Evolutionary conservation across 805 yeast genomes (phyloP).

Genomic region (Scheffersomyces ergatensis): DNA sequence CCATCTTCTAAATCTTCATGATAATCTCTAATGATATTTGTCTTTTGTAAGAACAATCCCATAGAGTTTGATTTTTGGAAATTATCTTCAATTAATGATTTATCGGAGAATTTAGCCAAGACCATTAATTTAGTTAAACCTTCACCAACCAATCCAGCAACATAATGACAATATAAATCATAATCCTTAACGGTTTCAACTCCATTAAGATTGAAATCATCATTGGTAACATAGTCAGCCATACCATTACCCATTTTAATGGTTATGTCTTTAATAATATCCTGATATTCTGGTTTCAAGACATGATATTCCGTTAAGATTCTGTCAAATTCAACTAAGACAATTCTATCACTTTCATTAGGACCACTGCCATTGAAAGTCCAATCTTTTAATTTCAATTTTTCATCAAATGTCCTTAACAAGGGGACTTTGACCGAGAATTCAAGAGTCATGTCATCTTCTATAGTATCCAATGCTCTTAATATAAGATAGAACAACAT

Average conservation of each 20-base stretch:
- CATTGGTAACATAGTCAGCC: slow-evolving; percentile 87
- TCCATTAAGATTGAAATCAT: slow-evolving; percentile 75
- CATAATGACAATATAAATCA: slow-evolving; percentile 92
- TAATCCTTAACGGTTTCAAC: slow-evolving; percentile 76
- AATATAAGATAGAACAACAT: slow-evolving; percentile 82
- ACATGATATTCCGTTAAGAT: slow-evolving; percentile 70
- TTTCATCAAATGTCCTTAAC: slow-evolving; percentile 63
- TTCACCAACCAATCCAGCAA: slow-evolving; percentile 97
- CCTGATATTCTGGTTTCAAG: slow-evolving; percentile 74
- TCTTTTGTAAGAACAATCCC: slow-evolving; percentile 95
- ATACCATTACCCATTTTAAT: slow-evolving; percentile 93
- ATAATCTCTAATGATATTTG: slow-evolving; percentile 93
- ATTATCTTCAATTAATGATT: slow-evolving; percentile 44
- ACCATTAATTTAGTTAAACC: slow-evolving; percentile 85
- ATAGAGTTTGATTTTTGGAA: slow-evolving; percentile 70
- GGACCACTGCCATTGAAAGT: slow-evolving; percentile 73
- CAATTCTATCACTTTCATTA: slow-evolving; percentile 77
- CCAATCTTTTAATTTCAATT: slow-evolving; percentile 70
- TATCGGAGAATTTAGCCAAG: slow-evolving; percentile 67
- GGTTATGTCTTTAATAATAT: slow-evolving; percentile 74
- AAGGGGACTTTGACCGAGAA: slow-evolving; percentile 71
- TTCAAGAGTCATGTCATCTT: slow-evolving; percentile 89
- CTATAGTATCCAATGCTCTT: slow-evolving; percentile 92
- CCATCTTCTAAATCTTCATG: slow-evolving; percentile 90
- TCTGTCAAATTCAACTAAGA: slow-evolving; percentile 73